These are phyloP conservation scores for Thraustotheca clavata DNA, from an alignment of 352 stramenopile genomes.

Conservation along the genomic window DNA sequence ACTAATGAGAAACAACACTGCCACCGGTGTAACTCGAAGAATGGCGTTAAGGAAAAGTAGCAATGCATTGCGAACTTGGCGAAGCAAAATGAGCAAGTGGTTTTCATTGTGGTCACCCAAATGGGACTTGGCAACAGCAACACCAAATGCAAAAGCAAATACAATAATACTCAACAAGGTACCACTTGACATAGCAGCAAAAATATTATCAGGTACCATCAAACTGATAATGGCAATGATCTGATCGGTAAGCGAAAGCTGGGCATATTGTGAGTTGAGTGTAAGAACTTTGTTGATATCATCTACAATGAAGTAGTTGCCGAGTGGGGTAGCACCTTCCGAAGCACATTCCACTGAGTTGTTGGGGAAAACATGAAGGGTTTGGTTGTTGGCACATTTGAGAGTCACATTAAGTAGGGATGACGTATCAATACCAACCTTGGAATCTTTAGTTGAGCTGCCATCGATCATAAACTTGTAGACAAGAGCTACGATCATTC, in stretches of 20 bases:
- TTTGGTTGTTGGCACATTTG: slow-evolving; percentile 38
- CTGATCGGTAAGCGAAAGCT: slow-evolving; percentile 54
- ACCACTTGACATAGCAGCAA: slow-evolving; percentile 41
- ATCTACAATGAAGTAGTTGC: slow-evolving; percentile 34
- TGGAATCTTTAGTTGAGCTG: neutral
- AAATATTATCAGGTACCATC: slow-evolving; percentile 65
- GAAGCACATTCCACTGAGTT: slow-evolving; percentile 37
- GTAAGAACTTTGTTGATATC: slow-evolving; percentile 45
- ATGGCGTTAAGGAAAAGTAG: slow-evolving; percentile 38
- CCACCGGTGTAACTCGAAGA: slow-evolving; percentile 28
- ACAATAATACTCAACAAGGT: slow-evolving; percentile 63
- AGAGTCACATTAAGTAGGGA: slow-evolving; percentile 29
- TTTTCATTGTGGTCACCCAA: neutral
- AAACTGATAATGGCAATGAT: slow-evolving; percentile 55
- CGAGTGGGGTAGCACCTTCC: slow-evolving; percentile 25
- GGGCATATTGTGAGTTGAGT: slow-evolving; percentile 33
- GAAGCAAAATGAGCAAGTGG: slow-evolving; percentile 26
- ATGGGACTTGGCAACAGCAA: slow-evolving; percentile 45
- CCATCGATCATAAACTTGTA: slow-evolving; percentile 24
- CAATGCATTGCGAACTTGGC: slow-evolving; percentile 36
- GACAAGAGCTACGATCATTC: slow-evolving; percentile 36
- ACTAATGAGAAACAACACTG: slow-evolving; percentile 23
- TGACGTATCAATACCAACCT: slow-evolving; percentile 13
- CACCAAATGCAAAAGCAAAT: slow-evolving; percentile 57
- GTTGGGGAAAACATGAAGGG: slow-evolving; percentile 29